These are phyloP conservation scores for Pistacia vera DNA, from an alignment of 345 rosid genomes.

Conservation along the genomic window DNA sequence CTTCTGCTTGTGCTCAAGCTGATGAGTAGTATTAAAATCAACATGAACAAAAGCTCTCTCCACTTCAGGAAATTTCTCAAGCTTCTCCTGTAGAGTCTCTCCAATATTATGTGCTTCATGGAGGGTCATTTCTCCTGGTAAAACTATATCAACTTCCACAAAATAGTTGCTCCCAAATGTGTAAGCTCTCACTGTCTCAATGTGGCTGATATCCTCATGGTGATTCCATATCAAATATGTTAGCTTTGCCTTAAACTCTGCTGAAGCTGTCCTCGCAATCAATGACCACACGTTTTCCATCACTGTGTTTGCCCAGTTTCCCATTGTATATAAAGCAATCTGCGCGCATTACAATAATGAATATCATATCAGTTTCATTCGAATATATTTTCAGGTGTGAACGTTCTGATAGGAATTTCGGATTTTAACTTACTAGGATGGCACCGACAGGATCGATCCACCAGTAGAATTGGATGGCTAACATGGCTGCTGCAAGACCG, in stretches of 20 bases:
- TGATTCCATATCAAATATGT: constrained; percentile 59
- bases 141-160: constrained; percentile 50
- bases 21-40: constrained; percentile 41
- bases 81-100: constrained; percentile 50
- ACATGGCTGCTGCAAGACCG: constrained; percentile 49
- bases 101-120: constrained; percentile 47
- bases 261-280: constrained; percentile 52
- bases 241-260: constrained; percentile 47
- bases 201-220: constrained; percentile 41
- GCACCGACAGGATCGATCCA: constrained; percentile 62
- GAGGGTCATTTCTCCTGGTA: constrained; percentile 45
- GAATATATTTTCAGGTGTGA: no score
- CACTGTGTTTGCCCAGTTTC: constrained; percentile 51
- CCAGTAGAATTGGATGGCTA: constrained; percentile 52
- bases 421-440: constrained; percentile 37
- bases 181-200: constrained; percentile 53
- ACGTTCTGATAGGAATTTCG: no score
- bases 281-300: constrained; percentile 54
- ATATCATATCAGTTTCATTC: no score
- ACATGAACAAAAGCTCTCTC: constrained; percentile 54
- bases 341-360: constrained; percentile 15
- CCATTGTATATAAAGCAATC: constrained; percentile 54
- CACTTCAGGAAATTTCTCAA: constrained; percentile 44
- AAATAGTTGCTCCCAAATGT: constrained; percentile 42
- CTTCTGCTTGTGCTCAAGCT: constrained; percentile 38